These are phyloP conservation scores for Teunomyces gatunensis DNA, from an alignment of 805 yeast species.

Conservation along the genomic window DNA sequence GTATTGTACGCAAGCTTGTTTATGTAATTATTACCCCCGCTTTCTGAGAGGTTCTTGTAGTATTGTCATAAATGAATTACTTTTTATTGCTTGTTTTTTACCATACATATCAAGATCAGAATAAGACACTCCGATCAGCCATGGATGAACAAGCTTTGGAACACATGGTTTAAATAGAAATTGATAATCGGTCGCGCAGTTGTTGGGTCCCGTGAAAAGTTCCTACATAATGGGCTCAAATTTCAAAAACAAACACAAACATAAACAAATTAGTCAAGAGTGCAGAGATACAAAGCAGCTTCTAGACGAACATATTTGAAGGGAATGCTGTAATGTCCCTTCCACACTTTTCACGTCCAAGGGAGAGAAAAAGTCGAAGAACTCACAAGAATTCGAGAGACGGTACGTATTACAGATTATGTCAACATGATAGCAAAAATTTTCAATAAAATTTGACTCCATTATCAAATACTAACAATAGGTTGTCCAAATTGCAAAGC, in stretches of 20 bases:
- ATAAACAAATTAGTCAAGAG: neutral
- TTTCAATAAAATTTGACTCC: neutral
- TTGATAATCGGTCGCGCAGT: no score
- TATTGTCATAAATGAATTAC: no score
- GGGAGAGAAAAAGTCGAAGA: conserved; percentile 21
- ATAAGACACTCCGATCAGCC: no score
- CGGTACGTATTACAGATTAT: conserved; percentile 9
- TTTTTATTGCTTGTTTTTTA: no score
- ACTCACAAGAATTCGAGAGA: conserved; percentile 27
- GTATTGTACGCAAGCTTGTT: no score
- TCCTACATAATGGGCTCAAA: neutral
- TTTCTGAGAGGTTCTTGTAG: no score
- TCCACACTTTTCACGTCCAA: neutral
- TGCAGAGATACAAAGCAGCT: neutral
- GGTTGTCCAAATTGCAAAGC: conserved; percentile 45
- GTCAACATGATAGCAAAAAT: no score
- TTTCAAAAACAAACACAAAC: neutral
- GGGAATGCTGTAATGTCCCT: conserved; percentile 3
- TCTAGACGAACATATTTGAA: neutral
- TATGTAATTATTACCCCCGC: no score
- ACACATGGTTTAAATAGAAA: no score
- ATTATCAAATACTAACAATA: conserved; percentile 8
- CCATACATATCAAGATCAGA: no score
- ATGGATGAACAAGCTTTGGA: no score
- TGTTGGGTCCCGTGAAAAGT: neutral